These are phyloP conservation scores for Triticum dicoccoides DNA, from an alignment of 176 grass and related monocot genomes.

Conservation along the genomic window DNA sequence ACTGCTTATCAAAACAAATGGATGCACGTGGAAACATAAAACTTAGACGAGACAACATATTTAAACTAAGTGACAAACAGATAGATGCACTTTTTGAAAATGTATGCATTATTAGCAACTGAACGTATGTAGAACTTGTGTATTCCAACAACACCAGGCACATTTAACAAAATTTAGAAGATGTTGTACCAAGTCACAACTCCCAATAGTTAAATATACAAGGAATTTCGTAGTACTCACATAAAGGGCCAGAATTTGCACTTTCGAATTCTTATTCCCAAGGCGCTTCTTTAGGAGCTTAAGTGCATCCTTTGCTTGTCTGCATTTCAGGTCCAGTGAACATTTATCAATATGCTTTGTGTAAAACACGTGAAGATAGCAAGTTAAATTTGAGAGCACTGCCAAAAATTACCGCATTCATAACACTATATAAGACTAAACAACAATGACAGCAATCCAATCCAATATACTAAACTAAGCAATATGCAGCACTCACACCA, in stretches of 20 bases:
- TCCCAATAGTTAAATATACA: neutral
- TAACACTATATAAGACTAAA: neutral
- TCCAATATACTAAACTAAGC: neutral
- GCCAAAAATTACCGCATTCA: neutral
- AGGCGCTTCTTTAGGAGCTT: conserved; percentile 99
- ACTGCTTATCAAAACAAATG: neutral
- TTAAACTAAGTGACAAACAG: neutral
- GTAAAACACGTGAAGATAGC: conserved; percentile 1
- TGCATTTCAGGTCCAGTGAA: conserved; percentile 47
- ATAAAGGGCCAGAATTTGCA: conserved; percentile 87
- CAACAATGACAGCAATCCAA: neutral
- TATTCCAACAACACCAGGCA: neutral
- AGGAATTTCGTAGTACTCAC: conserved; percentile 51
- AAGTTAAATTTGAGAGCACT: neutral
- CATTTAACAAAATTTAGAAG: neutral
- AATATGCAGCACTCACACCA: conserved; percentile 17
- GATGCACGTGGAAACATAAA: conserved; percentile 8
- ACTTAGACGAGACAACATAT: neutral
- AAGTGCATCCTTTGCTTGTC: conserved; percentile 86
- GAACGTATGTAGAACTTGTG: neutral
- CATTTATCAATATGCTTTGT: conserved; percentile 24
- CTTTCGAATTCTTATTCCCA: conserved; percentile 86
- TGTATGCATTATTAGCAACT: neutral
- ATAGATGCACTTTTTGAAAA: neutral
- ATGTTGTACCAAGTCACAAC: neutral